Conservation (phyloP, 768 basidiomycete genomes). For the Pholiota microspora region DNA sequence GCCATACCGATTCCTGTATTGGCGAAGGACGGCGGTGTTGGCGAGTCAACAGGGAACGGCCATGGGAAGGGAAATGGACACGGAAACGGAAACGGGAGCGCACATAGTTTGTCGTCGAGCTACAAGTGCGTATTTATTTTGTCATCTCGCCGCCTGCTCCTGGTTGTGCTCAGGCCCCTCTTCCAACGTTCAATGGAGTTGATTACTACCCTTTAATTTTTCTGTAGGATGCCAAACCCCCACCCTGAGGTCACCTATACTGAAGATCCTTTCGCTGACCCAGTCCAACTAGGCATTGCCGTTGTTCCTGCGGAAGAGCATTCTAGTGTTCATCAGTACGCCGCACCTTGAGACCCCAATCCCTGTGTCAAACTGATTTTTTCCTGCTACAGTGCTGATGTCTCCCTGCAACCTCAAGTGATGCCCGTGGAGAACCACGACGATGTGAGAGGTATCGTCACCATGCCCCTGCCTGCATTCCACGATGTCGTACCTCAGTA, state of each 20-base stretch:
- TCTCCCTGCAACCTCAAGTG: slow-evolving; percentile 15
- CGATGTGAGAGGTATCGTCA: slow-evolving; percentile 25
- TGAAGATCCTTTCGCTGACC: slow-evolving; percentile 34
- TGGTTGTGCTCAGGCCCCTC: not conserved
- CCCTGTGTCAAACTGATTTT: not conserved
- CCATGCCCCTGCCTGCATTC: slow-evolving; percentile 43
- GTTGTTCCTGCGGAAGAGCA: slow-evolving; percentile 17
- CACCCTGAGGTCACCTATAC: slow-evolving; percentile 15
- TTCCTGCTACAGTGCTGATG: slow-evolving; percentile 18
- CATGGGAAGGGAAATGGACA: no score
- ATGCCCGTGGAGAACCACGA: slow-evolving; percentile 20
- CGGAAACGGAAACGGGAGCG: no score
- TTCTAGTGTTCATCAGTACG: slow-evolving; percentile 31
- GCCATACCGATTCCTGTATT: slow-evolving; percentile 14
- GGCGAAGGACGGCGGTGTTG: not conserved
- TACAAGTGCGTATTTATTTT: slow-evolving; percentile 8
- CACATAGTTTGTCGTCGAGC: slow-evolving; percentile 10
- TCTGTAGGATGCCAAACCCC: slow-evolving; percentile 20
- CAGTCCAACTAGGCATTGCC: slow-evolving; percentile 24
- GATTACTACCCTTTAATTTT: not conserved
- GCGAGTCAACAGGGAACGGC: not conserved
- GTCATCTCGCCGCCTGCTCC: no score
- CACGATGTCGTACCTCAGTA: slow-evolving; percentile 37
- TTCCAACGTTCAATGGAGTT: not conserved
- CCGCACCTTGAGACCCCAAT: not conserved